Percentiles rank a stretch among this genome's conserved stretches.
phyloP scores from a whole-genome alignment of 2,329 filamentous ascomycete genomes.

The Epichloe brachyelytri region DNA sequence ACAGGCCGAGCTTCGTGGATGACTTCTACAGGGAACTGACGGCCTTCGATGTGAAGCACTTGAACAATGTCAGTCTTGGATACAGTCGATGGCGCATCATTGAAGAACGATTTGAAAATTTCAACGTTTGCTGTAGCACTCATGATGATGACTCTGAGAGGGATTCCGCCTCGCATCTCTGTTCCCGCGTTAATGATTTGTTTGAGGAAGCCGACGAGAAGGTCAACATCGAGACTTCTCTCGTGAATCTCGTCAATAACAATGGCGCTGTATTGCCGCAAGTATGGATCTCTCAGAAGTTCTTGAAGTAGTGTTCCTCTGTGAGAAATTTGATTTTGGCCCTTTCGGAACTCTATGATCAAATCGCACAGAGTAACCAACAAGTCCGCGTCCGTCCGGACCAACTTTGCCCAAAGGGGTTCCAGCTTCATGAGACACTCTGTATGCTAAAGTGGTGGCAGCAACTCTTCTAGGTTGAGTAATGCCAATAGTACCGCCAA shows the following conservation, averaged over 20 bases:
- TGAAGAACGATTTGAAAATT: conserved; percentile 64
- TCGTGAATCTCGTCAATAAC: conserved; percentile 97
- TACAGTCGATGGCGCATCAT: conserved; percentile 13
- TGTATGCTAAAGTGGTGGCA: conserved; percentile 76
- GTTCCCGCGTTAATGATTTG: conserved; percentile 54
- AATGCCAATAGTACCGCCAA: conserved; percentile 77
- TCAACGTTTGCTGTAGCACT: conserved; percentile 90
- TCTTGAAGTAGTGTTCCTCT: conserved; percentile 92
- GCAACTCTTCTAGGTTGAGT: conserved; percentile 91
- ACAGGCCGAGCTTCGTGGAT: conserved; percentile 63
- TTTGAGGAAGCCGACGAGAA: conserved; percentile 78
- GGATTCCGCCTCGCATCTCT: conserved; percentile 53
- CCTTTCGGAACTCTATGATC: conserved; percentile 73
- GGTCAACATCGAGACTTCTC: conserved; percentile 83
- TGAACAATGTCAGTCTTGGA: conserved; percentile 15
- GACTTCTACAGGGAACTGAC: conserved; percentile 74
- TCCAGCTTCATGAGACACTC: conserved; percentile 67
- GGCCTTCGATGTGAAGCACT: conserved; percentile 62
- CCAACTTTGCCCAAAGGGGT: conserved; percentile 34
- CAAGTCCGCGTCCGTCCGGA: conserved; percentile 37
- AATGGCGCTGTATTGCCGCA: conserved; percentile 77
- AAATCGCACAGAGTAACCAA: conserved; percentile 92
- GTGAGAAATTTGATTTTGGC: conserved; percentile 88
- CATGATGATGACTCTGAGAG: conserved; percentile 88
- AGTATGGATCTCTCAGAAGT: conserved; percentile 69